phyloP scores from a whole-genome alignment of 176 grass and related monocot genomes.

The Zoysia pacifica region DNA sequence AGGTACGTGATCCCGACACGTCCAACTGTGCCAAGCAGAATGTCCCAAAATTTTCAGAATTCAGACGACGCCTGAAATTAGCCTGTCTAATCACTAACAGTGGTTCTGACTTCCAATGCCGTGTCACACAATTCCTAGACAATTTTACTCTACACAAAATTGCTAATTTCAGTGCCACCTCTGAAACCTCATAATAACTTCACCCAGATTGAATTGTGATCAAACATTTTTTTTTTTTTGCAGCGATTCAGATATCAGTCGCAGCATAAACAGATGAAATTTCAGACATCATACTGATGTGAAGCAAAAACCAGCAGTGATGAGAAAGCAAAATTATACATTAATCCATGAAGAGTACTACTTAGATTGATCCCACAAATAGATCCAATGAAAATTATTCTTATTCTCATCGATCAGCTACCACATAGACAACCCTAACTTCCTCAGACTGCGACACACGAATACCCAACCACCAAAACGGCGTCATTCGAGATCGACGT shows the following conservation, averaged over 20 bases:
- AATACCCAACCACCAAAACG: neutral
- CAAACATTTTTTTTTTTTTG: neutral
- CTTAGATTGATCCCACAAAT: no score
- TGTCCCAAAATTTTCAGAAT: neutral
- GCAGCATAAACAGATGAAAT: neutral
- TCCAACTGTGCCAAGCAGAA: neutral
- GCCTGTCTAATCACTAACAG: neutral
- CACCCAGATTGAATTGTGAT: neutral
- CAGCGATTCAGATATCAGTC: neutral
- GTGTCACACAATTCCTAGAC: neutral
- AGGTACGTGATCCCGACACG: no score
- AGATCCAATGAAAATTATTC: neutral
- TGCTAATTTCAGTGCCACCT: neutral
- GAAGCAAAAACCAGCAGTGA: slow-evolving; percentile 18
- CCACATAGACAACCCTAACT: neutral
- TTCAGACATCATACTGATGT: neutral
- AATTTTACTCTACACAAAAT: neutral
- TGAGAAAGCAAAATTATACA: neutral
- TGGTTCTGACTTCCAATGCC: neutral
- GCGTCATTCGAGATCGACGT: slow-evolving; percentile 45
- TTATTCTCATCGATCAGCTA: no score
- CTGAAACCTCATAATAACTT: neutral
- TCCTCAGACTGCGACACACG: neutral
- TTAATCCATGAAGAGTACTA: neutral
- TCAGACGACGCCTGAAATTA: neutral